Evolutionary conservation across 306 rosid species (phyloP).

Genomic region (Lagenaria siceraria): DNA sequence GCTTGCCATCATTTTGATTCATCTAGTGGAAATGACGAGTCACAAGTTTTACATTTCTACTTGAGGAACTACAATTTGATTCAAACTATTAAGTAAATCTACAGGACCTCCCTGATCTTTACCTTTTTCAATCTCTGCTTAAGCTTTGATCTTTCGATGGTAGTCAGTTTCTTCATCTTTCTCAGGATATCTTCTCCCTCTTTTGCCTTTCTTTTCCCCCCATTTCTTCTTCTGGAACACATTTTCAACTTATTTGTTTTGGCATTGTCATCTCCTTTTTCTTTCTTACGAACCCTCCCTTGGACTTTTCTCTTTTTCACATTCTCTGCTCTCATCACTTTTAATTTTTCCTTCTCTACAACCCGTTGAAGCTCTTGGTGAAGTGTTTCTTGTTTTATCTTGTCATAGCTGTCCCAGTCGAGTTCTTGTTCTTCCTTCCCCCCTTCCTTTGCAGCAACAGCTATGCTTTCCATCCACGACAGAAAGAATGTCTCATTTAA

Average conservation of each 20-base stretch:
- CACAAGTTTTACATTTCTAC: neutral
- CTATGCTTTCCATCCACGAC: constrained; percentile 53
- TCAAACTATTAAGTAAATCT: neutral
- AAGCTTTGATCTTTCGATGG: constrained; percentile 19
- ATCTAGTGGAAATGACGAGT: neutral
- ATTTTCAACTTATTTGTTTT: constrained; percentile 7
- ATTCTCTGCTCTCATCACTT: constrained; percentile 39
- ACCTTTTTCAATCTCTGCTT: constrained; percentile 42
- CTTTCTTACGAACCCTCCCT: constrained; percentile 32
- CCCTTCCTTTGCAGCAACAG: constrained; percentile 63
- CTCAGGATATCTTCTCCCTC: constrained; percentile 13
- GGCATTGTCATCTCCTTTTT: constrained; percentile 15
- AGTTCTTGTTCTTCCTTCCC: constrained; percentile 45
- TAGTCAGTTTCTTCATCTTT: constrained; percentile 23
- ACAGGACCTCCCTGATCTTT: neutral
- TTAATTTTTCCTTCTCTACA: constrained; percentile 37
- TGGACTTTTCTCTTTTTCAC: constrained; percentile 33
- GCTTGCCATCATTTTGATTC: neutral
- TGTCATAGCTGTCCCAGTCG: constrained; percentile 64
- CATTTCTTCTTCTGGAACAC: neutral
- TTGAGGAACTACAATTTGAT: neutral
- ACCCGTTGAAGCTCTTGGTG: constrained; percentile 26
- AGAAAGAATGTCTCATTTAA: constrained; percentile 26
- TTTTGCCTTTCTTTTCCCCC: constrained; percentile 8
- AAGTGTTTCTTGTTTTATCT: constrained; percentile 35